These are phyloP conservation scores for Anthracocystis setariae DNA, from an alignment of 1,284 basidiomycete species.

Conservation along the genomic window DNA sequence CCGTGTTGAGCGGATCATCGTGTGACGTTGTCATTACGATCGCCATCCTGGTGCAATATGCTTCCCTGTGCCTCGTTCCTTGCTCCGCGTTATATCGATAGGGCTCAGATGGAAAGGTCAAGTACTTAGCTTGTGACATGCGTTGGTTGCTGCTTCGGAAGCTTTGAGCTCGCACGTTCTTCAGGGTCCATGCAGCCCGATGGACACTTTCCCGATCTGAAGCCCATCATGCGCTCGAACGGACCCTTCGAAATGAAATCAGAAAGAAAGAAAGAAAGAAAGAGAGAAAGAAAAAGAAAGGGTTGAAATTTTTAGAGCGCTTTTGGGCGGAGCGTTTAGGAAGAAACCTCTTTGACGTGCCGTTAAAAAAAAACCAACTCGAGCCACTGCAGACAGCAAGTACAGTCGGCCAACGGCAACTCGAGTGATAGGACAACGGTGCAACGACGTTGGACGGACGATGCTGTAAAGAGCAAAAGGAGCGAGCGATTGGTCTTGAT, in stretches of 20 bases:
- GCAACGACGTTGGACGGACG: too few relatives aligned
- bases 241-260: background rate
- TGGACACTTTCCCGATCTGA: slow-evolving; percentile 5
- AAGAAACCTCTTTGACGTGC: too few relatives aligned
- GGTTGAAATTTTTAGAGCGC: background rate
- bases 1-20: slow-evolving; percentile 24
- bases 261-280: slow-evolving; percentile 2
- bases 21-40: background rate
- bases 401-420: too few relatives aligned
- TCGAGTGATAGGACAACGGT: background rate
- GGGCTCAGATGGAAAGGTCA: background rate
- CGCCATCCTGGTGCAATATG: slow-evolving; percentile 5
- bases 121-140: background rate
- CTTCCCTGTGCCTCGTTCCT: too few relatives aligned
- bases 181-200: slow-evolving; percentile 29
- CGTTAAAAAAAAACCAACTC: slow-evolving; percentile 13
- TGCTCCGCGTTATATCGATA: slow-evolving; percentile 1
- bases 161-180: background rate
- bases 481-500: slow-evolving; percentile 3
- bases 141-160: slow-evolving; percentile 1
- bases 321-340: background rate
- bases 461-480: too few relatives aligned
- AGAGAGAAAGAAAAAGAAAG: background rate
- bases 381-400: background rate
- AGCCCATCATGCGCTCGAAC: background rate